A percentile compares a stretch with the other conserved stretches of the same genome.
Evolutionary conservation across 805 yeast species (phyloP).

Genomic region (Geotrichum ghanense): DNA sequence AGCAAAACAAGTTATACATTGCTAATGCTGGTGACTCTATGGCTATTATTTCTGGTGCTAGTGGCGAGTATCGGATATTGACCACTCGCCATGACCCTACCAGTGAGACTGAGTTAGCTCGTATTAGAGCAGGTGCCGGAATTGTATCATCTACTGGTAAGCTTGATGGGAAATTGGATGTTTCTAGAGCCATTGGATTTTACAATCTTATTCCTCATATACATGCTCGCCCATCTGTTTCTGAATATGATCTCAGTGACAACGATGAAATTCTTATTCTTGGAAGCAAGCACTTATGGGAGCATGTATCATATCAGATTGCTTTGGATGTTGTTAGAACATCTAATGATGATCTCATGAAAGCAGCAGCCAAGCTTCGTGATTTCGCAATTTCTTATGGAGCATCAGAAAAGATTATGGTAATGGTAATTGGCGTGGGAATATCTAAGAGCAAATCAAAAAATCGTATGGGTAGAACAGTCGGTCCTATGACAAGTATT

Average conservation of each 20-base stretch:
- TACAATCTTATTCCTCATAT: constrained; percentile 78
- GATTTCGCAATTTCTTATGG: constrained; percentile 95
- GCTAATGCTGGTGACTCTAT: constrained; percentile 90
- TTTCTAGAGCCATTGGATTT: constrained; percentile 89
- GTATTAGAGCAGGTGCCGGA: constrained; percentile 88
- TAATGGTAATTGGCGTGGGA: constrained; percentile 60
- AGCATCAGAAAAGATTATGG: constrained; percentile 64
- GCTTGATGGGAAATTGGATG: constrained; percentile 69
- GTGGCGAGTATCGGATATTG: constrained; percentile 67
- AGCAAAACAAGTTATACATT: constrained; percentile 56
- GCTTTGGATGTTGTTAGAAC: constrained; percentile 87
- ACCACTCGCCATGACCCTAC: constrained; percentile 82
- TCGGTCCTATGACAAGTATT: constrained; percentile 8
- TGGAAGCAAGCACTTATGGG: constrained; percentile 82
- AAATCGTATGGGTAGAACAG: constrained; percentile 5
- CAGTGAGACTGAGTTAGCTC: constrained; percentile 45
- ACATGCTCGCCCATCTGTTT: constrained; percentile 76
- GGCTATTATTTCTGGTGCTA: constrained; percentile 65
- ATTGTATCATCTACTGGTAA: constrained; percentile 76
- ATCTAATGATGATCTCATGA: constrained; percentile 64
- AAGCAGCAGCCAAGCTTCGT: constrained; percentile 85
- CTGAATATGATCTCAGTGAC: constrained; percentile 45
- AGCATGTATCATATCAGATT: constrained; percentile 63
- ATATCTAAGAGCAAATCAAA: constrained; percentile 9
- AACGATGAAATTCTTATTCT: constrained; percentile 78